These are phyloP conservation scores for Chlorella variabilis DNA, from an alignment of 163 green algal genomes.

Conservation along the genomic window DNA sequence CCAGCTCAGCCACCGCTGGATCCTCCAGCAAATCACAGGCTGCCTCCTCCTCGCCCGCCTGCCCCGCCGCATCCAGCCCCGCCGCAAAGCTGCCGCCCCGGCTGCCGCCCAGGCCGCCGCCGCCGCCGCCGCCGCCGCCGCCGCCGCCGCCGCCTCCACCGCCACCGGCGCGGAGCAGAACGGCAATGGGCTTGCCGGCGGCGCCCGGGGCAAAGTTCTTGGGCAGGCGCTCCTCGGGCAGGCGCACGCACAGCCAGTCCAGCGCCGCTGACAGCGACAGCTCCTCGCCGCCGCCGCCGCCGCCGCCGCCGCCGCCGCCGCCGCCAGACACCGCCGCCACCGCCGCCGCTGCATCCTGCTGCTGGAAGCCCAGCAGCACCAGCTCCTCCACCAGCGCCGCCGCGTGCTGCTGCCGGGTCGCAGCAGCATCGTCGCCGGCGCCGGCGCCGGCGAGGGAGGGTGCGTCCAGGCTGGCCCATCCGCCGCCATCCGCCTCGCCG, in stretches of 20 bases:
- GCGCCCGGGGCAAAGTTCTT: conserved; percentile 56
- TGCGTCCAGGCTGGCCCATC: not conserved
- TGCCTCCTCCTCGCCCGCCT: not conserved
- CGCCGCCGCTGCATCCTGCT: conserved; percentile 28
- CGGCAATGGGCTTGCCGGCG: conserved; percentile 42
- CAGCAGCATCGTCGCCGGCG: not conserved
- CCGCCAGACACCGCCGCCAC: conserved; percentile 5
- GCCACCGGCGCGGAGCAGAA: conserved; percentile 17
- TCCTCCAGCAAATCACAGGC: conserved; percentile 8
- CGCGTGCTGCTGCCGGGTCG: not conserved
- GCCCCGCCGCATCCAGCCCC: conserved; percentile 1
- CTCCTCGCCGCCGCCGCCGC: not conserved
- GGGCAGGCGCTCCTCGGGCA: conserved; percentile 70
- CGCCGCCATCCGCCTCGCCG: not conserved
- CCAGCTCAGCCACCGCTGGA: conserved; percentile 43
- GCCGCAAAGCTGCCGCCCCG: conserved; percentile 12
- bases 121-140: not conserved
- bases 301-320: not conserved
- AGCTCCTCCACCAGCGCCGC: conserved; percentile 43
- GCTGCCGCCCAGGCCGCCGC: not conserved
- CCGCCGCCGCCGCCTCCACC: conserved; percentile 5
- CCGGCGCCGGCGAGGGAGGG: not conserved
- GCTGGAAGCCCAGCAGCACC: conserved; percentile 41
- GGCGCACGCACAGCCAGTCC: conserved; percentile 78
- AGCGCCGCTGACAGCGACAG: conserved; percentile 48